Evolutionary conservation across 768 basidiomycete genomes (phyloP).

Genomic region (Xanthoconium stramineum): DNA sequence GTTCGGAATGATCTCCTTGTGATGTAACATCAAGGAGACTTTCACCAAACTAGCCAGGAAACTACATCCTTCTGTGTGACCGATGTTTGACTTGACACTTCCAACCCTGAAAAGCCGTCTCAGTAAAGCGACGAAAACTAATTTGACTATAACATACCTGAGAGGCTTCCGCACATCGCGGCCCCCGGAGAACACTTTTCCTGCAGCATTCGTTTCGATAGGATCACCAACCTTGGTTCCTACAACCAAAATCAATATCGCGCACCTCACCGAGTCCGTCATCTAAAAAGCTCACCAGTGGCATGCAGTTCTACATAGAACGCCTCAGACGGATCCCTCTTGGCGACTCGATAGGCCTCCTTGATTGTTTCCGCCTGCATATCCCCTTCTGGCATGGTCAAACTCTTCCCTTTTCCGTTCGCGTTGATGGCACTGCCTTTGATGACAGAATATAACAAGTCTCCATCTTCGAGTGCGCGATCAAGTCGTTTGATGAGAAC

Average conservation of each 20-base stretch:
- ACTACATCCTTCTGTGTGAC: conserved; percentile 28
- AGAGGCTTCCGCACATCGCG: conserved; percentile 18
- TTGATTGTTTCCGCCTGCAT: conserved; percentile 34
- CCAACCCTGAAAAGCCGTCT: conserved; percentile 18
- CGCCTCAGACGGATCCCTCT: conserved; percentile 35
- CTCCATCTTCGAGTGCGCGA: conserved; percentile 28
- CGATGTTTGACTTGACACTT: conserved; percentile 27
- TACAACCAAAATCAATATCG: conserved; percentile 4
- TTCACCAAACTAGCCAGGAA: conserved; percentile 36
- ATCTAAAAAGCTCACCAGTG: conserved; percentile 32
- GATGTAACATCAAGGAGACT: conserved; percentile 31
- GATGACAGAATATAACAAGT: conserved; percentile 31
- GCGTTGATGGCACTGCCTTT: conserved; percentile 34
- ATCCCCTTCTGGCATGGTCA: conserved; percentile 35
- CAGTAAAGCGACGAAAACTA: not conserved
- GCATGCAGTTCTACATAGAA: conserved; percentile 51
- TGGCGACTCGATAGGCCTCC: conserved; percentile 29
- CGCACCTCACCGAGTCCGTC: not conserved
- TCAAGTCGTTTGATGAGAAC: conserved; percentile 36
- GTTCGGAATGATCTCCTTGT: conserved; percentile 29
- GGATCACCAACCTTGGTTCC: conserved; percentile 47
- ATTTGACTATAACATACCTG: conserved; percentile 4
- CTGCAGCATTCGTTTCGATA: conserved; percentile 49
- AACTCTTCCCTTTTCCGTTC: conserved; percentile 32
- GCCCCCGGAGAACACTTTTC: conserved; percentile 31